Evolutionary conservation across 805 yeast species (phyloP).

Genomic region (Starmerella vitae): DNA sequence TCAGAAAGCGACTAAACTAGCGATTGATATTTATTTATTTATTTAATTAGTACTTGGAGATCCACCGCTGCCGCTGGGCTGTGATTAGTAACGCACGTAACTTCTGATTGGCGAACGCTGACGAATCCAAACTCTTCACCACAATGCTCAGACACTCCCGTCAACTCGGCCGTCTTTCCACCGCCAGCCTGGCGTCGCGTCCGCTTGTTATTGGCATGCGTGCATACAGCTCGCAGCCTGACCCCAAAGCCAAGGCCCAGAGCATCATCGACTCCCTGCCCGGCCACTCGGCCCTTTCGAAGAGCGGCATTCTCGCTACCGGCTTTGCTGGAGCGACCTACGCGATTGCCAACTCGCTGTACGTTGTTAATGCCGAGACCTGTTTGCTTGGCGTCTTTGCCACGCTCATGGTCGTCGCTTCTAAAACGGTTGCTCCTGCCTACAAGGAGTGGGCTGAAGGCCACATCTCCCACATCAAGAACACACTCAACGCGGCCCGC

Average conservation of each 20-base stretch:
- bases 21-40: slow-evolving; percentile 1
- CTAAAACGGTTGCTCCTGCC: slow-evolving; percentile 85
- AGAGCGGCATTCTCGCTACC: slow-evolving; percentile 92
- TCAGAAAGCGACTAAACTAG: neutral
- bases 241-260: slow-evolving; percentile 42
- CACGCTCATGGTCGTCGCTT: slow-evolving; percentile 58
- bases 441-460: slow-evolving; percentile 90
- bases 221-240: slow-evolving; percentile 32
- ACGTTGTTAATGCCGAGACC: slow-evolving; percentile 90
- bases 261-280: slow-evolving; percentile 86
- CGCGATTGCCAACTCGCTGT: slow-evolving; percentile 85
- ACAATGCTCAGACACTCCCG: slow-evolving; percentile 14
- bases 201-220: slow-evolving; percentile 14
- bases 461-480: slow-evolving; percentile 67
- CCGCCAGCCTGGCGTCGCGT: slow-evolving; percentile 6
- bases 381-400: slow-evolving; percentile 68
- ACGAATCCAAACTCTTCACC: slow-evolving; percentile 1
- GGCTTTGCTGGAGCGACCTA: slow-evolving; percentile 87
- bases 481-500: slow-evolving; percentile 76
- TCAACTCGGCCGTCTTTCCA: slow-evolving; percentile 12
- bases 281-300: slow-evolving; percentile 73
- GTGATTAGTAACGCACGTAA: neutral
- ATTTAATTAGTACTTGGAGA: neutral
- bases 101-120: neutral
- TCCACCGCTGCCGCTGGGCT: neutral